Evolutionary conservation across 2,329 filamentous ascomycete genomes (phyloP).

Genomic region (Epichloe baconii): DNA sequence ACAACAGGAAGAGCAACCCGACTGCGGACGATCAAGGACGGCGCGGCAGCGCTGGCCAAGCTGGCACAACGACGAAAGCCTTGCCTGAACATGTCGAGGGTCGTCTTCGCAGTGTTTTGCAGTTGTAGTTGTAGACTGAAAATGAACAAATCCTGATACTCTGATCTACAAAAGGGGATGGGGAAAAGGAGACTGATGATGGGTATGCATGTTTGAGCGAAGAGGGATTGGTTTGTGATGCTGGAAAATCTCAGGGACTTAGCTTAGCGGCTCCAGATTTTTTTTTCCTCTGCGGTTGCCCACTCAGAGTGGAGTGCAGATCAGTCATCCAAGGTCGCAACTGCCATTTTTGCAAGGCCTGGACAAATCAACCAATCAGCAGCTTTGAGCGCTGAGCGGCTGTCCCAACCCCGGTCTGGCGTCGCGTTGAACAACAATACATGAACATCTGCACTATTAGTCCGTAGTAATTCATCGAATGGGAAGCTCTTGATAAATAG

Average conservation of each 20-base stretch:
- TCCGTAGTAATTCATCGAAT: neutral
- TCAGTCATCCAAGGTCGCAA: neutral
- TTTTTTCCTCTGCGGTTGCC: neutral
- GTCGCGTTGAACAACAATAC: neutral
- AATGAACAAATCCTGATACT: neutral
- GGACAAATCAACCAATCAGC: neutral
- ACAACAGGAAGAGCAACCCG: slow-evolving; percentile 14
- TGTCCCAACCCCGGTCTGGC: neutral
- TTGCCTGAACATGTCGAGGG: slow-evolving; percentile 22
- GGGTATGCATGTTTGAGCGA: neutral
- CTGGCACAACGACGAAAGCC: slow-evolving; percentile 26
- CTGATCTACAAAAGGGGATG: neutral
- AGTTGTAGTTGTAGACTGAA: neutral
- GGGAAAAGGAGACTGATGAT: neutral
- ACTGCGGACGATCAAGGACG: slow-evolving; percentile 17
- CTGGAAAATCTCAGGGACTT: neutral
- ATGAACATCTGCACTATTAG: neutral
- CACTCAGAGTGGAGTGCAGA: neutral
- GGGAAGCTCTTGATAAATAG: neutral
- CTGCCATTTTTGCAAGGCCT: neutral
- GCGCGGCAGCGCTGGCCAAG: slow-evolving; percentile 19
- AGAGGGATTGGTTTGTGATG: neutral
- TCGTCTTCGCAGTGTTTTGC: neutral
- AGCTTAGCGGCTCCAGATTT: neutral
- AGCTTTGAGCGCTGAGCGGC: too few relatives aligned